Conservation (phyloP, 805 yeast species). For the Metschnikowia anglica region DNA sequence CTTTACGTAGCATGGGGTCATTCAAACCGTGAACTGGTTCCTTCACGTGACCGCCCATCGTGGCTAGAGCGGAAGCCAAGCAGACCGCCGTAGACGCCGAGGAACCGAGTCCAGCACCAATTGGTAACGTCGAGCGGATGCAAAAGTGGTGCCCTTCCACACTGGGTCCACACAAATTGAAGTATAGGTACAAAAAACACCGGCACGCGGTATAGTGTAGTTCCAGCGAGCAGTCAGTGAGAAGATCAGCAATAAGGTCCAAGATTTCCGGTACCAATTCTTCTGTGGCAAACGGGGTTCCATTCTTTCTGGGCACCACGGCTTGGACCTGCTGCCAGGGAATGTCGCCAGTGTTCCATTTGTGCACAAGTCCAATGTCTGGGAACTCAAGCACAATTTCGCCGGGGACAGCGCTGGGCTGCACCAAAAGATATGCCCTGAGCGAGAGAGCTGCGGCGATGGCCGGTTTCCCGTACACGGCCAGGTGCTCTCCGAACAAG, state of each 20-base stretch:
- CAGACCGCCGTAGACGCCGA: conserved; percentile 90
- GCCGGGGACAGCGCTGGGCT: conserved; percentile 43
- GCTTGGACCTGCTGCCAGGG: conserved; percentile 53
- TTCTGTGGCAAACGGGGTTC: conserved; percentile 35
- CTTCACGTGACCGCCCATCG: conserved; percentile 55
- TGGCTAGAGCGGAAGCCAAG: conserved; percentile 68
- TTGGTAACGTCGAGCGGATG: conserved; percentile 81
- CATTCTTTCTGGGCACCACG: conserved; percentile 15
- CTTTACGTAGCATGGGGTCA: conserved; percentile 33
- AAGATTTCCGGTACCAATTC: conserved; percentile 62
- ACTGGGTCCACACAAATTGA: conserved; percentile 50
- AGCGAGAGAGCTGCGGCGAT: conserved; percentile 92
- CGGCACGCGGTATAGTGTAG: conserved; percentile 76
- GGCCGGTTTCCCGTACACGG: conserved; percentile 90
- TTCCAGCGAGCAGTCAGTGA: conserved; percentile 48
- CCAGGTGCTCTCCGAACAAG: conserved; percentile 95
- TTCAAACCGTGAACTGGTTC: conserved; percentile 34
- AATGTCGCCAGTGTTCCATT: conserved; percentile 61
- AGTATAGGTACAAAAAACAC: conserved; percentile 77
- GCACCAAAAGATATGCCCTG: conserved; percentile 75
- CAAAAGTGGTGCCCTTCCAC: conserved; percentile 57
- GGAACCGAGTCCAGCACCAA: conserved; percentile 96
- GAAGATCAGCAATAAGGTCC: conserved; percentile 44
- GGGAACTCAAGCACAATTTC: conserved; percentile 66
- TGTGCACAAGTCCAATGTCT: conserved; percentile 65